Base-by-base conservation (phyloP, 2,329 filamentous ascomycete genomes). In the Moelleriella libera region DNA sequence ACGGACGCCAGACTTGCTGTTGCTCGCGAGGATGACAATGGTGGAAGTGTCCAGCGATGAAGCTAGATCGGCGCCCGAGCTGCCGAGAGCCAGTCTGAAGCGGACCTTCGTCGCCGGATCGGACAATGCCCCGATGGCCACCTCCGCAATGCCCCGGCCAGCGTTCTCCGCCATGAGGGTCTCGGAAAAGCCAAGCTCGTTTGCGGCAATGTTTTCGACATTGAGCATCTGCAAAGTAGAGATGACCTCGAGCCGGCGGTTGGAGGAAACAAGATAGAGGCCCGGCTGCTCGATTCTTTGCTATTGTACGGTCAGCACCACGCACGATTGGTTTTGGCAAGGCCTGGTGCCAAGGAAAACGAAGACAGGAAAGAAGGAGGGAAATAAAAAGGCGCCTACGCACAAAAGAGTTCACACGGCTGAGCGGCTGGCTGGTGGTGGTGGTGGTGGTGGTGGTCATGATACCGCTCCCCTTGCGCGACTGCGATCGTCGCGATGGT, bases 101-200 rank as follows among this genome's bases (percentile, higher is more conserved):
- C 68, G 76, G 44, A 74, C 72, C 63, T 68, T 78, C 59, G 74
- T 76, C 45, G 72, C 80, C 49, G 71, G 78, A 52, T 81, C 78
- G 1, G 71, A 72, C 43, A 94, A 68, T 9, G 86, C 78, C 45
- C 71, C 74, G 47, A 94, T 71, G 1, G 87, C 82, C 30, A 89
- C 83, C 64, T 95, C 84, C 5, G 89, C 88, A 51, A 97, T 86
- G 42, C 88, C 86, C 30, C 90, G 80, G 14, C 86, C 90, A 1
- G 89, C 85, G 59, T 90, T 96, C 59, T 97, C 92, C 1, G 87
- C 82, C 70, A 97, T 87, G 63, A 96, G 82, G 47, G 92, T 87
- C 60, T 94, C 88, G 0, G 83, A 85, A 44, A 97, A 72, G 5
- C 88, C 88, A 49, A 94, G 78, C 54, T 96, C 88, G 41, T 86